Evolutionary conservation across 805 yeast species (phyloP).

Genomic region (Tetrapisispora fleetii): DNA sequence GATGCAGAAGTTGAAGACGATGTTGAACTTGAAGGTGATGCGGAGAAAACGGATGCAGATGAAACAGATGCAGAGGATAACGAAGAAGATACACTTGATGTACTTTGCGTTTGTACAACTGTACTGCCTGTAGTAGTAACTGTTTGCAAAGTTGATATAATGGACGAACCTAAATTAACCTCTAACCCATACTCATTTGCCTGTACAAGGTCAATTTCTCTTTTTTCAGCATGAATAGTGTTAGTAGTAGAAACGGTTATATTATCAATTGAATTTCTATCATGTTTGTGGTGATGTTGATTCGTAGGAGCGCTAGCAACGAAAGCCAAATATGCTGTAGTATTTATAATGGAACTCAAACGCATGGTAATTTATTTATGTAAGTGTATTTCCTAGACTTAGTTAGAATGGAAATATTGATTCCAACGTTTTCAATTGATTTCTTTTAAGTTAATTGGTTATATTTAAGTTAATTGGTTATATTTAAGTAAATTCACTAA

Average conservation of each 20-base stretch:
- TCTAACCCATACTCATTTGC: neutral
- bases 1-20: constrained; percentile 28
- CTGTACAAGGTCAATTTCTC: neutral
- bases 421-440: too few species aligned
- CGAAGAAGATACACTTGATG: constrained; percentile 8
- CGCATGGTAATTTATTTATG: neutral
- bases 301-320: constrained; percentile 6
- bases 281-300: constrained; percentile 3
- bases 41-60: constrained; percentile 14
- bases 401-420: too few species aligned
- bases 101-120: neutral
- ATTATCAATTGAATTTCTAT: constrained; percentile 28
- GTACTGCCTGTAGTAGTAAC: constrained; percentile 7
- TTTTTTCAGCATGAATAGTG: neutral
- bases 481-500: too few species aligned
- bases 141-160: constrained; percentile 7
- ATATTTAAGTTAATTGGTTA: too few species aligned
- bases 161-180: constrained; percentile 9
- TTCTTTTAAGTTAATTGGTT: too few species aligned
- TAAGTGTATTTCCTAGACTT: too few species aligned
- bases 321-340: constrained; percentile 1
- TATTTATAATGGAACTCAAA: neutral
- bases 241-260: neutral
- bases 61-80: constrained; percentile 8
- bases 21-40: constrained; percentile 24